phyloP scores from a whole-genome alignment of 495 filamentous ascomycete species.

The Penicillium paxilli region DNA sequence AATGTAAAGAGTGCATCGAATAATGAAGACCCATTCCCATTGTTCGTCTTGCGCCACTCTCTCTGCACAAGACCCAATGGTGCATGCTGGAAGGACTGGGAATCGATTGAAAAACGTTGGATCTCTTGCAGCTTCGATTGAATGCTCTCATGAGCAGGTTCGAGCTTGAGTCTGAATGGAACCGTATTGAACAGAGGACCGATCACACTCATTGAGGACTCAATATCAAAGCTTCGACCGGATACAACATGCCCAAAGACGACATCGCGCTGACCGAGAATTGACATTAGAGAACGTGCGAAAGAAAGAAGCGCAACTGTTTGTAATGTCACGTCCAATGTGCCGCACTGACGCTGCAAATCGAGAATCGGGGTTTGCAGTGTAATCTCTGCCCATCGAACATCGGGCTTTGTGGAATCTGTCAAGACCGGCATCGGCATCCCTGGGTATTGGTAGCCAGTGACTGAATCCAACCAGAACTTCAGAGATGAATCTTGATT shows the following conservation, averaged over 20 bases:
- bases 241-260: constrained; percentile 26
- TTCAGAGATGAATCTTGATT: not conserved
- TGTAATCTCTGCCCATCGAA: not conserved
- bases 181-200: constrained; percentile 82
- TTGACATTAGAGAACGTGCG: constrained; percentile 15
- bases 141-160: constrained; percentile 6
- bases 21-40: constrained; percentile 7
- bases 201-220: constrained; percentile 37
- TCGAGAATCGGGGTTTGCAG: not conserved
- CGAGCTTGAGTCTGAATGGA: constrained; percentile 52
- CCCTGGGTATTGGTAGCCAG: not conserved
- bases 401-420: not conserved
- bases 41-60: constrained; percentile 13
- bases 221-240: constrained; percentile 1
- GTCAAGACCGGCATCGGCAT: not conserved
- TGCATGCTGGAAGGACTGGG: constrained; percentile 25
- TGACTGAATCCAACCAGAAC: not conserved
- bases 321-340: constrained; percentile 21
- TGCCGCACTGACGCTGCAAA: not conserved
- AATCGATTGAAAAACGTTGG: constrained; percentile 18
- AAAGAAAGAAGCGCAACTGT: constrained; percentile 24
- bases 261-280: constrained; percentile 19
- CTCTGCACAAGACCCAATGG: constrained; percentile 23
- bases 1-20: constrained; percentile 63
- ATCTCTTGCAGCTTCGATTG: constrained; percentile 3